Percentiles rank a stretch among this genome's conserved stretches.
phyloP scores from a whole-genome alignment of 345 rosid genomes.

The Angophora floribunda region DNA sequence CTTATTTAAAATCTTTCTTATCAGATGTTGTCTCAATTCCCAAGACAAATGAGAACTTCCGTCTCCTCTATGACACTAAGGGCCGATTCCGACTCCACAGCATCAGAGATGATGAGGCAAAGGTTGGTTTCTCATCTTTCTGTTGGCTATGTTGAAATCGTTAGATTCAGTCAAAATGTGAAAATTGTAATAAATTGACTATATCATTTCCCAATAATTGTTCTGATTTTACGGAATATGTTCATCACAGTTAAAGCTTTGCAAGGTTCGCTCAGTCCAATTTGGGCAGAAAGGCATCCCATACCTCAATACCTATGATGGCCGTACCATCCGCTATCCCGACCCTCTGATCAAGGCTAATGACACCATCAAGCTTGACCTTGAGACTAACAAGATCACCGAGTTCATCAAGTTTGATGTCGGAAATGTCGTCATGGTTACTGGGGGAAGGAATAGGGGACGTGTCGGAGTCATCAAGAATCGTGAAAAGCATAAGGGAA shows the following conservation, averaged over 20 bases:
- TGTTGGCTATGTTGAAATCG: not conserved
- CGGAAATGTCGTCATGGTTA: conserved; percentile 86
- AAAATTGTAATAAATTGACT: not conserved
- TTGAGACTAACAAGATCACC: conserved; percentile 57
- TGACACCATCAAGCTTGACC: conserved; percentile 77
- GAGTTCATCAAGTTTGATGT: conserved; percentile 88
- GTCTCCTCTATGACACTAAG: conserved; percentile 80
- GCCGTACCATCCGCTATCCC: conserved; percentile 86
- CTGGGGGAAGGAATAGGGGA: conserved; percentile 89
- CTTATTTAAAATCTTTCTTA: not conserved
- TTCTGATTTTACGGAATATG: not conserved
- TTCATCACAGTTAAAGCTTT: conserved; percentile 63
- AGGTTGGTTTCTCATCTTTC: conserved; percentile 25
- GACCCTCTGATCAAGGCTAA: conserved; percentile 87
- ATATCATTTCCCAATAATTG: not conserved
- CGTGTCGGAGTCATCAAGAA: conserved; percentile 77
- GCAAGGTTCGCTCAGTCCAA: conserved; percentile 68
- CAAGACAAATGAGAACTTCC: conserved; percentile 81
- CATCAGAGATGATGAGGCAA: conserved; percentile 71
- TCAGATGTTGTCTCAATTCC: conserved; percentile 82
- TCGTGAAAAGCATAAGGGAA: conserved; percentile 86
- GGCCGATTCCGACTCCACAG: conserved; percentile 82
- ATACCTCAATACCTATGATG: conserved; percentile 72
- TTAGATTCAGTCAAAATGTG: not conserved
- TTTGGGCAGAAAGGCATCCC: conserved; percentile 82